Percentiles rank a stretch among this genome's conserved stretches.
phyloP scores from a whole-genome alignment of 768 basidiomycete genomes.

The Suillus americanus region DNA sequence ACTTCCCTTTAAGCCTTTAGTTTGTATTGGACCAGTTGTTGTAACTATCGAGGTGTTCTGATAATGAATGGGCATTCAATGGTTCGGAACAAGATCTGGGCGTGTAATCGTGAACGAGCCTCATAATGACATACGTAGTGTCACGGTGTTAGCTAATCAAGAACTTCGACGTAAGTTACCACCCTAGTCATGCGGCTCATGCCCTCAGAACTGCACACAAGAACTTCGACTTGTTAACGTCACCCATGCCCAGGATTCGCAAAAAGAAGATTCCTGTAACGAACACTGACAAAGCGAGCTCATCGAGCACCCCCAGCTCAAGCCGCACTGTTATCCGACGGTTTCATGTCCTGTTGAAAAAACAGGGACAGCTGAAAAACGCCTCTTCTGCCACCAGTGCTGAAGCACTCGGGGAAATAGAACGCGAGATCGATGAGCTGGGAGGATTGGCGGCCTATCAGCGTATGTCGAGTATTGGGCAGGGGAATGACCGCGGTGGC shows the following conservation, averaged over 20 bases:
- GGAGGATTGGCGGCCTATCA: constrained; percentile 85
- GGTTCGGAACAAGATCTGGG: not conserved
- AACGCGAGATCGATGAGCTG: constrained; percentile 60
- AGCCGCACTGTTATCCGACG: constrained; percentile 74
- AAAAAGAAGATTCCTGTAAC: constrained; percentile 51
- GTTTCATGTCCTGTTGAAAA: constrained; percentile 81
- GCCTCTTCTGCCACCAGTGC: constrained; percentile 17
- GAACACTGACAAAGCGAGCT: constrained; percentile 20
- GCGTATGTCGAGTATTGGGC: constrained; percentile 78
- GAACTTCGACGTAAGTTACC: no score
- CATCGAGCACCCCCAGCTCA: constrained; percentile 53
- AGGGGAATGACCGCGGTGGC: constrained; percentile 79
- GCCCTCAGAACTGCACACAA: not conserved
- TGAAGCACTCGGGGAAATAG: constrained; percentile 49
- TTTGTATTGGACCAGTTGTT: not conserved
- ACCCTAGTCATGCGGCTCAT: no score
- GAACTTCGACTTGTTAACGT: not conserved
- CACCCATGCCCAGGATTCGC: constrained; percentile 40
- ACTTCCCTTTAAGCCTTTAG: not conserved
- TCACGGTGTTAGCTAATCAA: not conserved
- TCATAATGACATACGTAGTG: no score
- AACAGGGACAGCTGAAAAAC: constrained; percentile 49
- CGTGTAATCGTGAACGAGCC: no score
- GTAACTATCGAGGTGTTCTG: not conserved
- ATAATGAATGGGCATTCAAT: not conserved